Evolutionary conservation across 495 filamentous ascomycete genomes (phyloP).

Genomic region (Terfezia boudieri): DNA sequence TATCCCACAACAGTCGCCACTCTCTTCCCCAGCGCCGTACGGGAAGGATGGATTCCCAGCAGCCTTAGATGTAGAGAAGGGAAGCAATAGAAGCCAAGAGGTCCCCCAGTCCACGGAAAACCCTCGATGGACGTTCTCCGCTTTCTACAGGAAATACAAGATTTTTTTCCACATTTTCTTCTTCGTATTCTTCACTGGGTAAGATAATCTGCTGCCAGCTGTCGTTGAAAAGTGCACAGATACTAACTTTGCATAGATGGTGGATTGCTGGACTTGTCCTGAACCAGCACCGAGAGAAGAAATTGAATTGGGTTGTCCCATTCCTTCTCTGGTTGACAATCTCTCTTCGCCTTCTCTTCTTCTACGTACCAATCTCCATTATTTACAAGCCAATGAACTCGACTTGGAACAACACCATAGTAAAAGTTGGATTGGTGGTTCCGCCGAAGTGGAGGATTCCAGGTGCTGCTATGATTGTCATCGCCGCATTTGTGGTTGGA

Average conservation of each 20-base stretch:
- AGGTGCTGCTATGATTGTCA: slow-evolving; percentile 31
- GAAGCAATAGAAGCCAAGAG: slow-evolving; percentile 18
- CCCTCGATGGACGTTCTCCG: not conserved
- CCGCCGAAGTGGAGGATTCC: slow-evolving; percentile 41
- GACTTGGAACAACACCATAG: slow-evolving; percentile 41
- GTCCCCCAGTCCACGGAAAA: slow-evolving; percentile 2
- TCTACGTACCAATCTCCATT: slow-evolving; percentile 45
- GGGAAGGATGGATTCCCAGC: slow-evolving; percentile 4
- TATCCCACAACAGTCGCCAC: not conserved
- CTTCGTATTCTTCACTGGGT: slow-evolving; percentile 40
- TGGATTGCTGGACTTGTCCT: slow-evolving; percentile 65
- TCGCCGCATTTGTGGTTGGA: slow-evolving; percentile 53
- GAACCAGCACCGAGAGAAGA: slow-evolving; percentile 27
- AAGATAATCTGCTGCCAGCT: slow-evolving; percentile 13
- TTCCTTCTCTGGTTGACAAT: slow-evolving; percentile 63
- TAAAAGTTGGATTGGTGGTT: slow-evolving; percentile 28
- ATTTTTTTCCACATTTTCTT: slow-evolving; percentile 29
- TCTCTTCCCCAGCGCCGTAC: not conserved
- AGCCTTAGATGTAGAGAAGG: slow-evolving; percentile 23
- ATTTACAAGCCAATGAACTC: slow-evolving; percentile 40
- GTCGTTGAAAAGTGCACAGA: not conserved
- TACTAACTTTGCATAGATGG: slow-evolving; percentile 33
- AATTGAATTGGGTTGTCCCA: slow-evolving; percentile 46
- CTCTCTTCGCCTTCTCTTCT: slow-evolving; percentile 46
- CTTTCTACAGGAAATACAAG: slow-evolving; percentile 22